Base-by-base conservation (phyloP, 225 moss, liverwort and hornwort genomes). In the Pleurozium schreberi region DNA sequence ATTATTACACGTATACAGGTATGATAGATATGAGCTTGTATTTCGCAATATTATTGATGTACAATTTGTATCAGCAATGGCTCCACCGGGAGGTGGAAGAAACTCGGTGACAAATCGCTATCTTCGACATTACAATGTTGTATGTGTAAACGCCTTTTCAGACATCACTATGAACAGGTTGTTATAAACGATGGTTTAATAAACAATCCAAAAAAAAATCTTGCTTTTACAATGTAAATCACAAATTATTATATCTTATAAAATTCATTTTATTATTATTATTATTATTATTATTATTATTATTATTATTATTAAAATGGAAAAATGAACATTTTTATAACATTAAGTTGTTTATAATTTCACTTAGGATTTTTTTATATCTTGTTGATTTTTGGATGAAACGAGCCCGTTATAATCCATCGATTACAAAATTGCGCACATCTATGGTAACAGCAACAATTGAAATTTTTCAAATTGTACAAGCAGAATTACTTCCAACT, bases 321-420 rank as follows among this genome's bases (percentile, higher is more conserved):
- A 34, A 34, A 34, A 36, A 40, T 22, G 28, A 1, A 53, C 1
- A 49, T 31, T 14, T 65, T 27, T 13, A 7, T 73, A 43, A 68
- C 8, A 14, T 42, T 11, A 8, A 7, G 21, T 6, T 13, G 4
- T 23, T 58, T 36, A 47, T 5, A n/a, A n/a, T 40, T 33, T 68
- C 55, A 31, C 8, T 13, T 90, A 98, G 97, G 85, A 98, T 98
- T 63, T 98, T 97, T 60, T 84, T 93, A 38, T 96, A 94, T 63
- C 89, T 96, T 77, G 97, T 96, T 21, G 97, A 97, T 33, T 96
- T 97, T 87, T 98, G 96, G 98, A 98, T 98, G 98, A 97, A 93
- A 89, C 90, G 98, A 89, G 95, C 97, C 57, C 92, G 88, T 47
- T 97, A 98, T 64, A 93, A 89, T 58, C 90, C 94, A 57, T 59